These are phyloP conservation scores for Setaria viridis DNA, from an alignment of 202 grass and related monocot genomes.

Conservation along the genomic window DNA sequence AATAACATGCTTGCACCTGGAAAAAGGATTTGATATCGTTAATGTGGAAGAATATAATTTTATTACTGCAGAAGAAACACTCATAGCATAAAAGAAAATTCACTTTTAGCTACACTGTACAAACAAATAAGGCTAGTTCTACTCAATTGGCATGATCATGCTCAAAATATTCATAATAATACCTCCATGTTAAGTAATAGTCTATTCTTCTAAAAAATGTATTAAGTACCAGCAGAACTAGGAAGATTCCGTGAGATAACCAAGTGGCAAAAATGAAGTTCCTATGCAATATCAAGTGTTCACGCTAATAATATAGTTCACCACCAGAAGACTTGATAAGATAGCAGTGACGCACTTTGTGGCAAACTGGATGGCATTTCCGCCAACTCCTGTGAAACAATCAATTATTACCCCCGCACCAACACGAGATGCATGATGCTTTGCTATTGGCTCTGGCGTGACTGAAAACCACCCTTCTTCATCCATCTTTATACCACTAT, in stretches of 20 bases:
- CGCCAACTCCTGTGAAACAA: slow-evolving; percentile 90
- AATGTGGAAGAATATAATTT: slow-evolving; percentile 15
- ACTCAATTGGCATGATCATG: neutral
- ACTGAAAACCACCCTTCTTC: slow-evolving; percentile 99
- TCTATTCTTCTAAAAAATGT: slow-evolving; percentile 17
- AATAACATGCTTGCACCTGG: slow-evolving; percentile 90
- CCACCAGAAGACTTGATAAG: slow-evolving; percentile 30
- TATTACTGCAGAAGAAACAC: slow-evolving; percentile 10
- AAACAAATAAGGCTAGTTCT: slow-evolving; percentile 5
- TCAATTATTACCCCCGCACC: slow-evolving; percentile 67
- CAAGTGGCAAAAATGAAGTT: neutral
- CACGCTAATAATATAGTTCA: slow-evolving; percentile 34
- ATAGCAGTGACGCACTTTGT: slow-evolving; percentile 57
- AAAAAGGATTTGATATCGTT: slow-evolving; percentile 33
- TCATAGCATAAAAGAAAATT: slow-evolving; percentile 6
- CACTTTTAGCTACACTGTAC: neutral
- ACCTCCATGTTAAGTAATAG: neutral
- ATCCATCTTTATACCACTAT: slow-evolving; percentile 94
- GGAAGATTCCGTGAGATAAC: slow-evolving; percentile 14
- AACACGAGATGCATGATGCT: slow-evolving; percentile 87
- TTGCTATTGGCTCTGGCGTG: slow-evolving; percentile 90
- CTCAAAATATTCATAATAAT: slow-evolving; percentile 14
- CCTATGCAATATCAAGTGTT: neutral
- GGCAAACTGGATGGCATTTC: slow-evolving; percentile 98
- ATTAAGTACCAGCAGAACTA: slow-evolving; percentile 13